Base-by-base conservation (phyloP, 352 stramenopile genomes). In the Globisporangium perplexum region DNA sequence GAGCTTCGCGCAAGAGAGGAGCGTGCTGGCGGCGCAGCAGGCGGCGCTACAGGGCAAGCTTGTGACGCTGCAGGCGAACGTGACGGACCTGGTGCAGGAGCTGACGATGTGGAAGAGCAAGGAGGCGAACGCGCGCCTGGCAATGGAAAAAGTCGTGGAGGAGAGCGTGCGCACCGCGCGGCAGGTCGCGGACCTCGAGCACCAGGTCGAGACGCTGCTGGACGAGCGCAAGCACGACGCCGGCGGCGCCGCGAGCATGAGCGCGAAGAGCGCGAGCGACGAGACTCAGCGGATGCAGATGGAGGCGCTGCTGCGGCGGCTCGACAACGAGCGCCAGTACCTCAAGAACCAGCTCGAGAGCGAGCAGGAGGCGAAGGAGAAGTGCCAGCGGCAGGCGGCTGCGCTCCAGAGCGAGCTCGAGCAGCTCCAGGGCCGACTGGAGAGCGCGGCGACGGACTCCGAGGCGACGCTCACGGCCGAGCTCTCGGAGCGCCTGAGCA, bases 301-400 rank as follows among this genome's bases (percentile, higher is more conserved):
- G 69, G 83, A 93, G 50, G 81, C 78, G n/a, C 53, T 88, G 1
- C 44, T 93, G 7, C 66, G 83, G 20, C 62, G 80, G 3, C 74
- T 93, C 1, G 82, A 89, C 43, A 90, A 93, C 38, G 80, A 93
- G 43, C 72, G 83, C 1, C 77, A 90, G 43, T 93, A 93, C 46
- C 53, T 93, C 28, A 90, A 91, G 55, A 90, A 74, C 36, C 83
- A 91, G 51, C 60, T 90, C 6, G 71, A 86, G 44, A 66, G 60
- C 8, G 77, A 84, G 35, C 62, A 74, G 28, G 71, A 83, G 42
- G 56, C 68, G 55, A 81, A 78, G 50, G 59, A 73, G 22, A 69
- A 68, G 17, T 68, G 50, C 41, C 72, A 83, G 36, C 60, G 61
- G 20, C 68, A 82, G 43, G 71, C 72, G 1, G 41, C 57, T 0